Base-by-base conservation (phyloP, 169 alveolate genomes). In the Plasmodium chabaudi region DNA sequence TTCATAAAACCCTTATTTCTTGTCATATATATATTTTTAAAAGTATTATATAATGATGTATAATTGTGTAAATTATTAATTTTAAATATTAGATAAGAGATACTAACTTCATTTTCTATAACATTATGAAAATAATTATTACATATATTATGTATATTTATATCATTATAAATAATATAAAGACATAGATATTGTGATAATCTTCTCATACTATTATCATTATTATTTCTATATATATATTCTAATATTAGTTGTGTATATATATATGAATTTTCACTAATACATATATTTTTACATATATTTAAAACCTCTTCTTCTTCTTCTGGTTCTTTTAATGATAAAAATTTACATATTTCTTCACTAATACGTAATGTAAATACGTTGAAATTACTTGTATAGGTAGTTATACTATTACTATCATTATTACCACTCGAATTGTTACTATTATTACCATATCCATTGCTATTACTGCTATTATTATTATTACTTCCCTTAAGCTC, bases 251-350 rank as follows among this genome's bases (percentile, higher is more conserved):
- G 97, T 49, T 95, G 97, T 34, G 98, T 94, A 93, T 96, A 96
- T 74, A 96, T 94, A 39, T 96, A 96, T 2, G 98, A 97, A 72
- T 96, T 96, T 84, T 96, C 98, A 25, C 98, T 94, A 47, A 96
- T 93, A 71, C 97, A 93, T 12, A 95, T 88, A 51, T 95, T 87
- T 44, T 92, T 94, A 39, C 92, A 65, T 10, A 72, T 90, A 15
- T 75, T 95, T 42, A 92, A 68, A 47, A 90, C 91, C 0, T 70
- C 93, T 51, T 94, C 89, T 59, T 95, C 97, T 17, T 65, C 86
- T 71, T 92, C 87, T 15, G 95, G 89, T 72, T 95, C 97, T 79
- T 93, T 96, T 72, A 88, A 90, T 49, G 94, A 61, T 9, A 96
- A 93, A 74, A 95, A 96, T 44, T 87, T 95, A 15, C 94, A 94